Evolutionary conservation across 2,329 filamentous ascomycete genomes (phyloP).

Genomic region (Diaporthe sp.): DNA sequence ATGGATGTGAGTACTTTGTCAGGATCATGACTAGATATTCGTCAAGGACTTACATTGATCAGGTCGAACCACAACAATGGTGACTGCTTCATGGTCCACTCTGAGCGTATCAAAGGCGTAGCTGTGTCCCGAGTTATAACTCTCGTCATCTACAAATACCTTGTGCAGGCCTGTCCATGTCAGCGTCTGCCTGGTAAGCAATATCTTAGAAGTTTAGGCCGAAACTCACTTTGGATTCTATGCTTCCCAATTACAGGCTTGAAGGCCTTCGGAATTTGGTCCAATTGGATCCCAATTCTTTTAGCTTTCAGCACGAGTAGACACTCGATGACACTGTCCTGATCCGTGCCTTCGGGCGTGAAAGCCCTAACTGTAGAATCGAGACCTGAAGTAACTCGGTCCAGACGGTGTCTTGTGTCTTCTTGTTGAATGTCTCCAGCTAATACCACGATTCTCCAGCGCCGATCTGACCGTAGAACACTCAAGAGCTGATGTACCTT

Average conservation of each 20-base stretch:
- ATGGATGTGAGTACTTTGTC: neutral
- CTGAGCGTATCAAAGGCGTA: slow-evolving; percentile 69
- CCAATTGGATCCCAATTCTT: slow-evolving; percentile 61
- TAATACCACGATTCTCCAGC: slow-evolving; percentile 46
- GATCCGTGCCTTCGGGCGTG: slow-evolving; percentile 56
- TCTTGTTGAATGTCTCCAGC: slow-evolving; percentile 31
- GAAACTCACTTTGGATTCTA: slow-evolving; percentile 61
- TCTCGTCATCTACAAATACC: slow-evolving; percentile 67
- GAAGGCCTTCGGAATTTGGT: slow-evolving; percentile 67
- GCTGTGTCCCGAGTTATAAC: slow-evolving; percentile 67
- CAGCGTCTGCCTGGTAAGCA: neutral
- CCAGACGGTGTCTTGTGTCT: neutral
- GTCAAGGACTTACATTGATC: slow-evolving; percentile 71
- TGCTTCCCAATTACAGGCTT: slow-evolving; percentile 67
- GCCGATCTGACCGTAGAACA: slow-evolving; percentile 54
- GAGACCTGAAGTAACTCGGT: slow-evolving; percentile 30
- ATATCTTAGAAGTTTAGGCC: neutral
- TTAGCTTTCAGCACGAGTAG: slow-evolving; percentile 66
- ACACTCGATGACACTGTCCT: slow-evolving; percentile 69
- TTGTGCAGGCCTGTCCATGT: slow-evolving; percentile 65
- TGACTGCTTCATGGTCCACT: slow-evolving; percentile 58
- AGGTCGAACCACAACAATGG: slow-evolving; percentile 67
- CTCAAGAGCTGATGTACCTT: slow-evolving; percentile 57
- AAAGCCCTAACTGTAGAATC: slow-evolving; percentile 50
- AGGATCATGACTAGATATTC: no score